A percentile compares a stretch with the other conserved stretches of the same genome.
phyloP scores from a whole-genome alignment of 306 rosid genomes.

The Glycyrrhiza uralensis region DNA sequence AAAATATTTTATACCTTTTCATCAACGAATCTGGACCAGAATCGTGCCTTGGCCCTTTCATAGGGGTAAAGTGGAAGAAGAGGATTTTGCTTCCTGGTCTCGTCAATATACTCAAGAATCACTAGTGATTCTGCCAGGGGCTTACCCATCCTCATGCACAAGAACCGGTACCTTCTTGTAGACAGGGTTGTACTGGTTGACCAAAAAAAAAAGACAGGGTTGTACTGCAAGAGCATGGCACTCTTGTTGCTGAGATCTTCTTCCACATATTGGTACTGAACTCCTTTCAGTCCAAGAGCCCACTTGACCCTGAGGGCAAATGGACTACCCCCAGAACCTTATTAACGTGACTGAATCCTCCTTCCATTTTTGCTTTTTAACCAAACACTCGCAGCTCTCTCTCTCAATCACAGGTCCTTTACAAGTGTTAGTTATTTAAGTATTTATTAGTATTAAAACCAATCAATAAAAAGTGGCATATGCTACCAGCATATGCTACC shows the following conservation, averaged over 20 bases:
- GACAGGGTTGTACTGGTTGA: constrained; percentile 43
- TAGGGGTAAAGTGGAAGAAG: constrained; percentile 45
- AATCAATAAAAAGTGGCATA: no score
- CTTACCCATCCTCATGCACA: constrained; percentile 40
- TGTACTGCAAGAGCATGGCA: constrained; percentile 39
- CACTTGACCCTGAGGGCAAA: constrained; percentile 32
- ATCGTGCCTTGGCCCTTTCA: constrained; percentile 41
- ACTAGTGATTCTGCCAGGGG: constrained; percentile 43
- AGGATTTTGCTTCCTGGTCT: constrained; percentile 43
- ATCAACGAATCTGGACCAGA: constrained; percentile 45
- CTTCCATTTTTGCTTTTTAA: constrained; percentile 19
- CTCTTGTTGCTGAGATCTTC: constrained; percentile 43
- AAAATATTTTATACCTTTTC: constrained; percentile 34
- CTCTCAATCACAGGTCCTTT: no score
- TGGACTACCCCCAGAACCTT: constrained; percentile 49
- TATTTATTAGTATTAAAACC: no score
- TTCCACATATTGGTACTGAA: constrained; percentile 36
- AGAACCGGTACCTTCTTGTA: constrained; percentile 46
- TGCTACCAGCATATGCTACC: no score
- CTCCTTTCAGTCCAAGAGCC: constrained; percentile 43
- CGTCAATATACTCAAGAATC: constrained; percentile 46
- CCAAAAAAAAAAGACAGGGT: no score
- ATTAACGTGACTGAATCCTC: constrained; percentile 34
- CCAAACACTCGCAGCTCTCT: not conserved
- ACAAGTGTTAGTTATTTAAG: not conserved